Evolutionary conservation across 2,329 filamentous ascomycete genomes (phyloP).

Genomic region (Cercospora berteroae): DNA sequence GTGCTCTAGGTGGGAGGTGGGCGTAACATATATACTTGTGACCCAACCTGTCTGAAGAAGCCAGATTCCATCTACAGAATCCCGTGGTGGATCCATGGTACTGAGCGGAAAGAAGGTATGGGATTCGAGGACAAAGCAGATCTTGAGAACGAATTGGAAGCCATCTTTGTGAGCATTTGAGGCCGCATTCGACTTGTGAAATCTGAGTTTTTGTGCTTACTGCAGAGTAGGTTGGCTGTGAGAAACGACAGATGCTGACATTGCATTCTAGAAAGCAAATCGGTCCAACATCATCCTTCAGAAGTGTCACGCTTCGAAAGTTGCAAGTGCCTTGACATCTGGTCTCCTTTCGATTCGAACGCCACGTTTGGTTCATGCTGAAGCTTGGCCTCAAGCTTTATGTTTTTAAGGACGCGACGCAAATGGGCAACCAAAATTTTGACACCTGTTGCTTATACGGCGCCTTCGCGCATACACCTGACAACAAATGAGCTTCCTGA

Average conservation of each 20-base stretch:
- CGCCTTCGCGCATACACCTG: not conserved
- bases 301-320: not conserved
- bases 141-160: no score
- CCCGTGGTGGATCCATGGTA: not conserved
- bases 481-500: not conserved
- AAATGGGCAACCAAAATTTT: not conserved
- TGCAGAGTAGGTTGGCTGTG: not conserved
- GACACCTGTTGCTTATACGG: not conserved
- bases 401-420: not conserved
- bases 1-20: slow-evolving; percentile 41
- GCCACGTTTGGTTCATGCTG: not conserved
- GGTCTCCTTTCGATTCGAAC: not conserved
- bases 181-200: not conserved
- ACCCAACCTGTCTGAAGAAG: slow-evolving; percentile 51
- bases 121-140: not conserved
- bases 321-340: not conserved
- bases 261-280: not conserved
- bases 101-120: not conserved
- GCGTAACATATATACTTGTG: slow-evolving; percentile 63
- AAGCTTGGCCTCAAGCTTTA: not conserved
- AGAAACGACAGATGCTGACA: not conserved
- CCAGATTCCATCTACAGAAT: not conserved
- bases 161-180: not conserved
- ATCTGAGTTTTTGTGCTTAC: not conserved
- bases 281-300: not conserved